Evolutionary conservation across 2,329 filamentous ascomycete species (phyloP).

Genomic region (Pestalotiopsis sp.): DNA sequence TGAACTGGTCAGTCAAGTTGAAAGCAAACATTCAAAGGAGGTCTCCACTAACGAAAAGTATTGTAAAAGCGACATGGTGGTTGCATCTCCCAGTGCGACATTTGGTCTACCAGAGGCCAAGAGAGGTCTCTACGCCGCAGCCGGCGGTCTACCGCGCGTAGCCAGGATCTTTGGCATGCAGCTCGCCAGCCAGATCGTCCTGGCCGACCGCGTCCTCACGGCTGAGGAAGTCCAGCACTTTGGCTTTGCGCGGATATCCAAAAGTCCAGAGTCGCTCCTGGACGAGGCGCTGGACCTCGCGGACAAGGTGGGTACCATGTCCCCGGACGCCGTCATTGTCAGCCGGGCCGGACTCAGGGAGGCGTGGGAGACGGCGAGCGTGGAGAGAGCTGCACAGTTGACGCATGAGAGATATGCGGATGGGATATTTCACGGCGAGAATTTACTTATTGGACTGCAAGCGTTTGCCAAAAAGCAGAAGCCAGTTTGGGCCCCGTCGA

Average conservation of each 20-base stretch:
- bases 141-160: conserved; percentile 53
- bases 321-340: conserved; percentile 41
- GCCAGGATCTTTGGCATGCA: conserved; percentile 51
- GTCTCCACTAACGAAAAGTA: no score
- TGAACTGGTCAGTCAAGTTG: conserved; percentile 50
- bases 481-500: conserved; percentile 51
- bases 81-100: conserved; percentile 51
- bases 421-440: conserved; percentile 44
- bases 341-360: conserved; percentile 41
- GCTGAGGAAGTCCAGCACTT: conserved; percentile 46
- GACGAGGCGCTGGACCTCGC: conserved; percentile 39
- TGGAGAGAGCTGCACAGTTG: conserved; percentile 41
- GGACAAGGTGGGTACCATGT: conserved; percentile 34
- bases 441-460: conserved; percentile 49
- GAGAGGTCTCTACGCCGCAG: conserved; percentile 55
- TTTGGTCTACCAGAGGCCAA: conserved; percentile 58
- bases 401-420: conserved; percentile 43
- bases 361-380: conserved; percentile 41
- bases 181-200: conserved; percentile 49
- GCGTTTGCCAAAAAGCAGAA: conserved; percentile 55
- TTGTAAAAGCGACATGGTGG: conserved; percentile 47
- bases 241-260: conserved; percentile 42
- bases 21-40: neutral
- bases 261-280: conserved; percentile 35
- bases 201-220: conserved; percentile 47